Conservation (phyloP, 768 basidiomycete species). For the Leccinum olivaceopallidum region DNA sequence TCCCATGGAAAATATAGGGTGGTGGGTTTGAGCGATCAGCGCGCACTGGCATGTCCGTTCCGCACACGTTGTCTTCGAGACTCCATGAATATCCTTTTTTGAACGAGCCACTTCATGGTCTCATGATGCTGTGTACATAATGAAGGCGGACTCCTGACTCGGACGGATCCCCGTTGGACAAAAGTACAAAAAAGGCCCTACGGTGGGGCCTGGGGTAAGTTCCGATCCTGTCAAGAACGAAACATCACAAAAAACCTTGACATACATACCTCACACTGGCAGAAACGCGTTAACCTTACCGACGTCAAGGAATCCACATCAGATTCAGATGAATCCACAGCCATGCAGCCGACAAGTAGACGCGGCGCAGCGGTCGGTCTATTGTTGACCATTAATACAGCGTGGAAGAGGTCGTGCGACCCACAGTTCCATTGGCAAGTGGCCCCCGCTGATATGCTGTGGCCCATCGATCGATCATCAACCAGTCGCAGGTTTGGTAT, state of each 20-base stretch:
- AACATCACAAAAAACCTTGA: background rate
- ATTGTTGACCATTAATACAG: background rate
- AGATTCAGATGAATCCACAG: background rate
- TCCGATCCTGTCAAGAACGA: background rate
- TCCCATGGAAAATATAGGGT: background rate
- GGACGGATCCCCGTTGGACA: background rate
- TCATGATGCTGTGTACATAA: background rate
- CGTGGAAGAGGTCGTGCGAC: background rate
- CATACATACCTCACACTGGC: background rate
- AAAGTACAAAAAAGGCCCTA: background rate
- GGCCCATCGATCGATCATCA: background rate
- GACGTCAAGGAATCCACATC: background rate
- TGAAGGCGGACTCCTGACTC: background rate
- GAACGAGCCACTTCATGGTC: background rate
- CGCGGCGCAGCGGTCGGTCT: background rate
- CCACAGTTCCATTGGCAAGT: background rate
- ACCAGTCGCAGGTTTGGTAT: background rate
- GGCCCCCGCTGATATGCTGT: background rate
- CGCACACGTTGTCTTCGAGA: background rate
- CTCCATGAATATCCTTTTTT: background rate
- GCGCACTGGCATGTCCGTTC: background rate
- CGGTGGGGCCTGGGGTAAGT: background rate
- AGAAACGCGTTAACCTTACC: background rate
- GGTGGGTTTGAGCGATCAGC: background rate
- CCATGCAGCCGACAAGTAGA: background rate